Evolutionary conservation across 1,284 basidiomycete species (phyloP).

Genomic region (Mycena sp.): DNA sequence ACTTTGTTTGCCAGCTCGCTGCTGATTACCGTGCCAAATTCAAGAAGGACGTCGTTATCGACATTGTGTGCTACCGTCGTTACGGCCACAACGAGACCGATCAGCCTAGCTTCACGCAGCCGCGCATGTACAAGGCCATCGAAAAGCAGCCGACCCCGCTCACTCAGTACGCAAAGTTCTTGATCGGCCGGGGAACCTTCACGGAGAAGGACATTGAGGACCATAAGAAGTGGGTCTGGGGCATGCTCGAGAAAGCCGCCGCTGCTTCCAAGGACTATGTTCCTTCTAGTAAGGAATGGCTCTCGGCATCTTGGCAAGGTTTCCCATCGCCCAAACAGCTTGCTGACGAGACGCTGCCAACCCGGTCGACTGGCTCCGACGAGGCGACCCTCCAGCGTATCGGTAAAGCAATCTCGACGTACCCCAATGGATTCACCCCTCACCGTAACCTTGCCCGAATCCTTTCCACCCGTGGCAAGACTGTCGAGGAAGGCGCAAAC

Average conservation of each 20-base stretch:
- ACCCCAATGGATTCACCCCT: slow-evolving; percentile 87
- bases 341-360: slow-evolving; percentile 91
- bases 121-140: slow-evolving; percentile 98
- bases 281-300: slow-evolving; percentile 94
- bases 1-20: slow-evolving; percentile 97
- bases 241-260: slow-evolving; percentile 95
- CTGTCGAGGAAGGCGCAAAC: slow-evolving; percentile 88
- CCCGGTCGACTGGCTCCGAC: slow-evolving; percentile 86
- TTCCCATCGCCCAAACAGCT: slow-evolving; percentile 98
- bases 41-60: slow-evolving; percentile 99
- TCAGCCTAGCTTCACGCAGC: slow-evolving; percentile 99
- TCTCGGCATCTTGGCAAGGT: slow-evolving; percentile 97
- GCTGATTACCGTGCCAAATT: slow-evolving; percentile 98
- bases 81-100: slow-evolving; percentile 99
- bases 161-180: slow-evolving; percentile 91
- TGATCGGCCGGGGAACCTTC: slow-evolving; percentile 94
- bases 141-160: slow-evolving; percentile 94
- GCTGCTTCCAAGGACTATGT: slow-evolving; percentile 94
- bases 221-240: slow-evolving; percentile 99
- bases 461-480: slow-evolving; percentile 87
- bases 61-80: slow-evolving; percentile 98
- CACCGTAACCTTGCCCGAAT: slow-evolving; percentile 97
- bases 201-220: slow-evolving; percentile 97
- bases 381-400: slow-evolving; percentile 85
- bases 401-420: slow-evolving; percentile 87